Evolutionary conservation across 192 early-diverging fungal species (phyloP).

Genomic region (Anaeromyces robustus): DNA sequence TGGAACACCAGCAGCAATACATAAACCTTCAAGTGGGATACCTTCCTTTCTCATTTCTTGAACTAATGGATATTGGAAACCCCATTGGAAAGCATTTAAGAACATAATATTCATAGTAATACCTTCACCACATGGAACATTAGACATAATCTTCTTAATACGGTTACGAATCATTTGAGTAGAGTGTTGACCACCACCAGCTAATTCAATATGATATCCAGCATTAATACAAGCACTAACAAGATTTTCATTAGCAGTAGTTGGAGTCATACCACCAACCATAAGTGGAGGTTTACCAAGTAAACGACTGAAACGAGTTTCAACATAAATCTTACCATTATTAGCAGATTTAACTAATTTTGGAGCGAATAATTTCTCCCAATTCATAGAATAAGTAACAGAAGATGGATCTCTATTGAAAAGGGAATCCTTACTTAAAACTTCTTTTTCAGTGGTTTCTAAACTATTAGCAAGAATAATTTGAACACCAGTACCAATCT

Average conservation of each 20-base stretch:
- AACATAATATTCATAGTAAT: constrained; percentile 87
- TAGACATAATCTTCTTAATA: constrained; percentile 54
- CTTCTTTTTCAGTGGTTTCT: constrained; percentile 37
- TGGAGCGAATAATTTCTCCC: constrained; percentile 72
- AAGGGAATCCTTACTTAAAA: constrained; percentile 57
- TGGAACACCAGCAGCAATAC: constrained; percentile 85
- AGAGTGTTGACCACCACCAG: constrained; percentile 78
- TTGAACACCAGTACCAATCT: constrained; percentile 70
- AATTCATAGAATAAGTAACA: constrained; percentile 68
- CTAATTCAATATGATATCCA: constrained; percentile 81
- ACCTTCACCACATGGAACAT: constrained; percentile 60
- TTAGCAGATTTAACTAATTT: constrained; percentile 51
- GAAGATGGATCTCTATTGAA: constrained; percentile 61
- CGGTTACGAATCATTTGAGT: constrained; percentile 47
- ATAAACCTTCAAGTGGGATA: constrained; percentile 77
- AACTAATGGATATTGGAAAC: constrained; percentile 71
- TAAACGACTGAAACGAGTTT: constrained; percentile 72
- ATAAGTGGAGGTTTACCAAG: constrained; percentile 77
- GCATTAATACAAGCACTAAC: constrained; percentile 74
- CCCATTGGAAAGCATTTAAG: constrained; percentile 81
- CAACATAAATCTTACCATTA: constrained; percentile 61
- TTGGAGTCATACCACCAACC: constrained; percentile 92
- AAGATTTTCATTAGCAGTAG: constrained; percentile 60
- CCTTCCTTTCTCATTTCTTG: constrained; percentile 65
- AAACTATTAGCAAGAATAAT: constrained; percentile 51